Conservation (phyloP, 192 early-diverging fungal species). For the Backusella psychrophila region DNA sequence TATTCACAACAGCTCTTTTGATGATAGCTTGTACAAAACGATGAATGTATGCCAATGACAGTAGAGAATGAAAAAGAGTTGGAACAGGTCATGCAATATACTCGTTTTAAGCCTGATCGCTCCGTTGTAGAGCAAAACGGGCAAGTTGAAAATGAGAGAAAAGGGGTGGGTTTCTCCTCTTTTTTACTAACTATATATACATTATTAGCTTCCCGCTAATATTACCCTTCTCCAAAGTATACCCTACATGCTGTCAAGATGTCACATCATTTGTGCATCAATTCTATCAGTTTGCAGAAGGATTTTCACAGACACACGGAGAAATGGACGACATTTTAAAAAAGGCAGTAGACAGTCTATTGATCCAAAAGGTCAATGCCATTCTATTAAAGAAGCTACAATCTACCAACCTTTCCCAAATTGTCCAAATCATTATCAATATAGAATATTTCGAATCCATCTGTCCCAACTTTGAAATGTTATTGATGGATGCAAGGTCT, state of each 20-base stretch:
- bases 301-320: constrained; percentile 75
- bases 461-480: constrained; percentile 70
- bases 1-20: background rate
- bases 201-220: constrained; percentile 61
- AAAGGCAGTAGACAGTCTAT: constrained; percentile 68
- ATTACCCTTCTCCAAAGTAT: constrained; percentile 80
- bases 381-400: constrained; percentile 64
- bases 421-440: constrained; percentile 83
- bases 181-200: background rate
- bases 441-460: constrained; percentile 70
- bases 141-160: background rate
- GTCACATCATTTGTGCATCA: constrained; percentile 70
- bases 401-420: constrained; percentile 69
- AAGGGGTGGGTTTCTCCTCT: no score
- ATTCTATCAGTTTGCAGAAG: constrained; percentile 85
- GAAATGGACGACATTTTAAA: constrained; percentile 88
- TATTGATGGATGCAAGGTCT: constrained; percentile 64
- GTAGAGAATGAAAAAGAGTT: constrained; percentile 64
- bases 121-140: constrained; percentile 26
- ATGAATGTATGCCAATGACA: constrained; percentile 79
- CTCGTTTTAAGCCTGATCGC: constrained; percentile 57
- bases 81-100: constrained; percentile 57
- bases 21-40: constrained; percentile 70
- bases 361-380: constrained; percentile 68
- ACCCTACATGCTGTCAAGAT: constrained; percentile 66